These are phyloP conservation scores for Tylopilus intermedius DNA, from an alignment of 768 basidiomycete genomes.

Conservation along the genomic window DNA sequence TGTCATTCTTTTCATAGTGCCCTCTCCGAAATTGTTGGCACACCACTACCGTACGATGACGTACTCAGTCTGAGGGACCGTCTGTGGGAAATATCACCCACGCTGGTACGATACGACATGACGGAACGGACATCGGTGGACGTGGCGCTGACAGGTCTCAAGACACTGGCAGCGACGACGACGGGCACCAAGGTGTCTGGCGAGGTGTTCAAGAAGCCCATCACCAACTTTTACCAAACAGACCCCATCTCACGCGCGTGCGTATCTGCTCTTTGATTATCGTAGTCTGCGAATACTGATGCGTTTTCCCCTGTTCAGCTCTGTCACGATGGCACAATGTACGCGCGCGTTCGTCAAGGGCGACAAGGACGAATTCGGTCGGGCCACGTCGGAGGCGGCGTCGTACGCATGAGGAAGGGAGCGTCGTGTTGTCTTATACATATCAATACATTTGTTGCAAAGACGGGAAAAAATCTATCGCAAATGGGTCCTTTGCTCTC, in stretches of 20 bases:
- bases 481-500: no score
- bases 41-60: slow-evolving; percentile 85
- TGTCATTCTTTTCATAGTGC: slow-evolving; percentile 46
- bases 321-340: slow-evolving; percentile 96
- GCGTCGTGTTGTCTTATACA: neutral
- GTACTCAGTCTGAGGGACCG: slow-evolving; percentile 79
- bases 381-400: neutral
- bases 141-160: slow-evolving; percentile 66
- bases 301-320: slow-evolving; percentile 37
- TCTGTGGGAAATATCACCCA: slow-evolving; percentile 94
- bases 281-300: neutral
- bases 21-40: slow-evolving; percentile 79
- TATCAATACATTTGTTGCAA: neutral
- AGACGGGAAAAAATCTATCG: neutral
- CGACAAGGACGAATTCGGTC: slow-evolving; percentile 30
- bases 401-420: slow-evolving; percentile 13
- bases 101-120: slow-evolving; percentile 79
- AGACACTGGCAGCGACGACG: slow-evolving; percentile 48
- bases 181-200: slow-evolving; percentile 53
- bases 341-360: slow-evolving; percentile 80
- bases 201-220: slow-evolving; percentile 67
- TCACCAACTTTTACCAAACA: slow-evolving; percentile 93
- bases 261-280: slow-evolving; percentile 33
- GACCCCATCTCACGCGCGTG: slow-evolving; percentile 92
- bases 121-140: slow-evolving; percentile 73